Conservation (phyloP, 2,329 filamentous ascomycete species). For the Epichloe sp. region DNA sequence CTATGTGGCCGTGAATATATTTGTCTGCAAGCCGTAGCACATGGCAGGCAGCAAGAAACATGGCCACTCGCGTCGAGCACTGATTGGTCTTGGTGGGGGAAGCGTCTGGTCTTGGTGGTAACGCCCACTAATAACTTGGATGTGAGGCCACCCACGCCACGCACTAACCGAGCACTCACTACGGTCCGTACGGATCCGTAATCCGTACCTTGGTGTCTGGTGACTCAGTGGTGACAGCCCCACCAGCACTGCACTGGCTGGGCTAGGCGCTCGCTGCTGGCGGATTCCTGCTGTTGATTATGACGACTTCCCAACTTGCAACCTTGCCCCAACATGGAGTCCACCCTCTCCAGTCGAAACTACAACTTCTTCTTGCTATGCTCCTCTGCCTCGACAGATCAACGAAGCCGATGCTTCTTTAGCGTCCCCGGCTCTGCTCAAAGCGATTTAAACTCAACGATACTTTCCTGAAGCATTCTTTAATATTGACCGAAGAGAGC, state of each 20-base stretch:
- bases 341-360: slow-evolving; percentile 1
- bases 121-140: too few species aligned
- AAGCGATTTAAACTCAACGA: not conserved
- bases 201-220: too few species aligned
- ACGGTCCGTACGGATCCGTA: too few species aligned
- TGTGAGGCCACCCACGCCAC: too few species aligned
- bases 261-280: too few species aligned
- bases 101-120: too few species aligned
- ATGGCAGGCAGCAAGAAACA: not conserved
- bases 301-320: not conserved
- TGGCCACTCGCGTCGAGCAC: not conserved
- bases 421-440: not conserved
- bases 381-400: not conserved
- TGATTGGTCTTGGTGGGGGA: not conserved
- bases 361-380: not conserved
- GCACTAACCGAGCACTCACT: too few species aligned
- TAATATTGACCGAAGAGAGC: not conserved
- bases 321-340: not conserved
- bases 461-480: not conserved
- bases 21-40: too few species aligned
- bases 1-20: too few species aligned
- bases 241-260: too few species aligned
- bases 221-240: too few species aligned
- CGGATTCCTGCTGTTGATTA: not conserved
- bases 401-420: not conserved